Base-by-base conservation (phyloP, 1,139 yeast genomes). In the Yamadazyma aaseri region DNA sequence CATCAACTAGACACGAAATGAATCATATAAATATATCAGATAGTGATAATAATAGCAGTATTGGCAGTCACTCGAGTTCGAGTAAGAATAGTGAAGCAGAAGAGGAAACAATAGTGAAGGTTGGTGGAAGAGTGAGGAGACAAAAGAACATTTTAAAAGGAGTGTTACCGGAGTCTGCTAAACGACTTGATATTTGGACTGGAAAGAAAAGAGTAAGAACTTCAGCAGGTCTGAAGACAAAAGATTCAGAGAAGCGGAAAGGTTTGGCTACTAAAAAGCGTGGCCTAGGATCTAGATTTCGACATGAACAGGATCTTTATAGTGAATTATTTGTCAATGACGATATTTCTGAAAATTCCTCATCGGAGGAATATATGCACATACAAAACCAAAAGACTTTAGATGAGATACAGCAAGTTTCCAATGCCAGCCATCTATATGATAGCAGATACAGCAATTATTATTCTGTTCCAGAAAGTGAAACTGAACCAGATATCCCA, bases 161-260 rank as follows among this genome's bases (percentile, higher is more conserved):
- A 0, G 62, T 62, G 0, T 47, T 66, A 7, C 73, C 73, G 0
- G 73, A 66, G 37, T 65, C 71, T 2, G 65, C 71, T 13, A 60
- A 49, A 49, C 47, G 58, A 34, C 47, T 64, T 14, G 54, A 53
- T 5, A 42, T 58, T n/a, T 63, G 58, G 36, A 51, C 50, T 31
- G 38, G 39, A 2, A 37, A 35, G 16, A 36, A 40, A 17, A 33
- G 18, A 28, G 12, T 21, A 20, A 12, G 6, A 12, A 20, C 6
- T 17, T 22, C 25, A 22, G 25, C 25, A 6, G n/a, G 13, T 22
- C 25, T 11, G 13, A 20, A 34, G 16, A 34, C 24, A 17, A 32
- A 20, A 4, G 39, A 38, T 6, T 16, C 42, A 6, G 57, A 56
- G 26, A 46, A 51, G 17, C 49, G 72, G 21, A 63, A 57, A 37